Evolutionary conservation across 345 rosid genomes (phyloP).

Genomic region (Acer saccharum): DNA sequence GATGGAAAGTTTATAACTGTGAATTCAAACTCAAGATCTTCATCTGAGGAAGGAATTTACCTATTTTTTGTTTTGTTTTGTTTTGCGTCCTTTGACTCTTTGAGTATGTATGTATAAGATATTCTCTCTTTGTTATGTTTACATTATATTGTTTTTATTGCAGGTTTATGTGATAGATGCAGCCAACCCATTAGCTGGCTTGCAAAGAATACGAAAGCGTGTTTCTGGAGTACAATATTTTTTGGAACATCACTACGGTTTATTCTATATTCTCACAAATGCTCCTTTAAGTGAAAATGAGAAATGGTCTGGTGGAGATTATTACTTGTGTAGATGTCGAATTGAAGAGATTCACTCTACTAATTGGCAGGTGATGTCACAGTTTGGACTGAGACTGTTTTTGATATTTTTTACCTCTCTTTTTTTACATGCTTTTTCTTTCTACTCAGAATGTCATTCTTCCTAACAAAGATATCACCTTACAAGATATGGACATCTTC

Average conservation of each 20-base stretch:
- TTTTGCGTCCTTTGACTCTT: constrained; percentile 18
- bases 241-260: constrained; percentile 76
- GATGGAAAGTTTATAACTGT: constrained; percentile 94
- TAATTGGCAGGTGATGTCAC: constrained; percentile 57
- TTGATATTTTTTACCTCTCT: neutral
- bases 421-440: constrained; percentile 13
- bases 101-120: neutral
- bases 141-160: constrained; percentile 16
- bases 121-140: constrained; percentile 21
- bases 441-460: constrained; percentile 53
- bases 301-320: constrained; percentile 47
- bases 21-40: constrained; percentile 94
- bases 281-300: constrained; percentile 45
- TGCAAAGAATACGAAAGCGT: constrained; percentile 58
- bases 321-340: constrained; percentile 58
- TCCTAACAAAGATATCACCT: constrained; percentile 58
- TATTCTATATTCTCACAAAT: constrained; percentile 79
- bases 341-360: constrained; percentile 49
- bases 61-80: constrained; percentile 32
- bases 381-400: neutral
- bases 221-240: constrained; percentile 69
- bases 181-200: constrained; percentile 46
- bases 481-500: constrained; percentile 90
- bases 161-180: constrained; percentile 83
- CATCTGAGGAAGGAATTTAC: constrained; percentile 87